Percentiles rank a stretch among this genome's conserved stretches.
These are phyloP conservation scores for Colletotrichum sp. DNA, from an alignment of 2,329 filamentous ascomycete genomes.

Conservation along the genomic window DNA sequence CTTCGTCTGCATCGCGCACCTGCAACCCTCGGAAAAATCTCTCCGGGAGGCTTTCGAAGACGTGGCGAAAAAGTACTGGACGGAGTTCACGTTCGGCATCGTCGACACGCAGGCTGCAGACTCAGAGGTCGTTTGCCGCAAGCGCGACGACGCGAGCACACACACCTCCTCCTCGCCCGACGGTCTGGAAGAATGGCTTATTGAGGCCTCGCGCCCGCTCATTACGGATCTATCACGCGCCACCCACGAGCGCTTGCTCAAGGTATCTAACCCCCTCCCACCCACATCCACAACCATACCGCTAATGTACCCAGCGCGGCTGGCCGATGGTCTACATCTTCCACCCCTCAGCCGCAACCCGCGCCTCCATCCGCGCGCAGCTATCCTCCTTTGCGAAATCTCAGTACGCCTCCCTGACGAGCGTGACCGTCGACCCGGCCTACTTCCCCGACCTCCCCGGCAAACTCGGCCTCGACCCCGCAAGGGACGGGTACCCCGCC, in stretches of 20 bases:
- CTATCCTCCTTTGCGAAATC: constrained; percentile 34
- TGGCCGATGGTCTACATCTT: constrained; percentile 45
- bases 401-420: constrained; percentile 38
- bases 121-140: constrained; percentile 34
- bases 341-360: constrained; percentile 30
- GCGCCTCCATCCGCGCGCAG: constrained; percentile 30
- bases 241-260: constrained; percentile 37
- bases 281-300: not conserved
- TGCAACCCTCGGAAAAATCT: constrained; percentile 24
- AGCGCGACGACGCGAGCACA: constrained; percentile 30
- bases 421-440: constrained; percentile 38
- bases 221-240: constrained; percentile 36
- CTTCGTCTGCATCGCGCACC: constrained; percentile 34
- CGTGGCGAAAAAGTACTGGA: constrained; percentile 29
- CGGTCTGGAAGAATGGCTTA: constrained; percentile 31
- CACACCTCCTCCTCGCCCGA: constrained; percentile 22
- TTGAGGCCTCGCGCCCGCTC: constrained; percentile 30
- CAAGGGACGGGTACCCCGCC: constrained; percentile 27
- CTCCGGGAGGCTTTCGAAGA: constrained; percentile 25
- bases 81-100: constrained; percentile 40
- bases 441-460: constrained; percentile 38
- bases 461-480: constrained; percentile 33
- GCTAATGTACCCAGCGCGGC: constrained; percentile 25
- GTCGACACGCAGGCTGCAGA: constrained; percentile 19
- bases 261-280: constrained; percentile 29